These are phyloP conservation scores for Naematelia aurantialba DNA, from an alignment of 768 basidiomycete species.

Conservation along the genomic window DNA sequence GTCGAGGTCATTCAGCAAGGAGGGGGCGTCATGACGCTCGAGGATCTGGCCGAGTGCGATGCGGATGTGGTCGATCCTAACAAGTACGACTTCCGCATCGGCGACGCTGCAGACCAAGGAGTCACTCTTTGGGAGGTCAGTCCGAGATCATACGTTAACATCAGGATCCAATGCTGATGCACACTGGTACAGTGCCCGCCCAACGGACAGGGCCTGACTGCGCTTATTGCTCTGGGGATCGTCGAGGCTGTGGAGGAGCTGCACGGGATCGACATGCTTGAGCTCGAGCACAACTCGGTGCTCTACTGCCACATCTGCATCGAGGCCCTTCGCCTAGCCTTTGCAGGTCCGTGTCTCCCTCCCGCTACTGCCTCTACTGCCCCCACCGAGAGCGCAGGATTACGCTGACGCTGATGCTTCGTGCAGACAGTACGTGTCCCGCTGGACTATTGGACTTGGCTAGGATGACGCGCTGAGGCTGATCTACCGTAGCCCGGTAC, in stretches of 20 bases:
- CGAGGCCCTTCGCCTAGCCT: conserved; percentile 68
- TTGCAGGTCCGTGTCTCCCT: conserved; percentile 62
- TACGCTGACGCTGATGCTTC: too few relatives aligned
- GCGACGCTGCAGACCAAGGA: conserved; percentile 59
- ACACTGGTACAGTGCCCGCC: conserved; percentile 69
- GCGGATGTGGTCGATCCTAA: conserved; percentile 83
- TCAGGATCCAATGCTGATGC: not conserved
- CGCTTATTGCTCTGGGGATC: conserved; percentile 86
- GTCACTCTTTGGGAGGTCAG: conserved; percentile 86
- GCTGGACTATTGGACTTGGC: not conserved
- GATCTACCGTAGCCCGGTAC: conserved; percentile 56
- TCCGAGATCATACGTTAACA: not conserved
- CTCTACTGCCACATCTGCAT: conserved; percentile 84
- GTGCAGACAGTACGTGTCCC: not conserved
- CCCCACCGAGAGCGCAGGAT: too few relatives aligned
- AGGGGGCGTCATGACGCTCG: conserved; percentile 89
- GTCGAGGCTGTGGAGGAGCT: conserved; percentile 78
- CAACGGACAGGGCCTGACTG: conserved; percentile 96
- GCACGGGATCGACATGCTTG: conserved; percentile 65
- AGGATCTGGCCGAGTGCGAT: conserved; percentile 81
- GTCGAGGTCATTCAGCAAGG: conserved; percentile 64
- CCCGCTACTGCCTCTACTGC: conserved; percentile 21
- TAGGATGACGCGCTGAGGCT: not conserved
- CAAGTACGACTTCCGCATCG: conserved; percentile 66
- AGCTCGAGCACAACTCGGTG: conserved; percentile 84